Percentiles rank a stretch among this genome's conserved stretches.
Conservation (phyloP, 305 asterid genomes). For the Plantago rigida region DNA sequence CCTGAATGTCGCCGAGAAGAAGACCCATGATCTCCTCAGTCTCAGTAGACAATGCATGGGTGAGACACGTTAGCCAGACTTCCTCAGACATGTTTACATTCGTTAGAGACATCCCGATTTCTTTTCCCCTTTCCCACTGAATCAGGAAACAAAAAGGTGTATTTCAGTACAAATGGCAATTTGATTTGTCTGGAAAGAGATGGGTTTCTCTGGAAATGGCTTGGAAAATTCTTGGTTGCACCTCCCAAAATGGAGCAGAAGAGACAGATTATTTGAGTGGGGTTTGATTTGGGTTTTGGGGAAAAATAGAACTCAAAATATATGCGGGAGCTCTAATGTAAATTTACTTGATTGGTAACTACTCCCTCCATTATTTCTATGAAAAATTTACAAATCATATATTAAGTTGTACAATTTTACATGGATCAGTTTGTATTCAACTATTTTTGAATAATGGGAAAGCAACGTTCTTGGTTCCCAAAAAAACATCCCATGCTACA, state of each 20-base stretch:
- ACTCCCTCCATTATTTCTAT: no score
- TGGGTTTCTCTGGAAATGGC: not conserved
- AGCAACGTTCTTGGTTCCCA: no score
- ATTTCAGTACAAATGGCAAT: not conserved
- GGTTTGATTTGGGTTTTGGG: not conserved
- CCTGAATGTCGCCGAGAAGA: slow-evolving; percentile 96
- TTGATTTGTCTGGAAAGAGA: not conserved
- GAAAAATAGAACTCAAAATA: no score
- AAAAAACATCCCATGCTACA: no score
- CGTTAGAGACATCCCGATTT: slow-evolving; percentile 59
- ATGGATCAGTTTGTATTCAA: no score
- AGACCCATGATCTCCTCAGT: slow-evolving; percentile 99
- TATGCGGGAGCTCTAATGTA: no score
- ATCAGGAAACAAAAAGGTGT: not conserved
- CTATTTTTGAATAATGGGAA: no score
- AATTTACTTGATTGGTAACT: no score
- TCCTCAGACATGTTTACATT: slow-evolving; percentile 94
- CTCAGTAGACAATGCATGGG: slow-evolving; percentile 99
- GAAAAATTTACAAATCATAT: no score
- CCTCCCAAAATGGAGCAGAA: not conserved
- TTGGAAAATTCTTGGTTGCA: not conserved
- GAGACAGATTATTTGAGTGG: not conserved
- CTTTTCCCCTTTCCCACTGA: not conserved
- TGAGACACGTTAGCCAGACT: slow-evolving; percentile 90
- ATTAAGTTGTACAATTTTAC: no score